Evolutionary conservation across 2,329 filamentous ascomycete species (phyloP).

Genomic region (Emmonsiellopsis sp.): DNA sequence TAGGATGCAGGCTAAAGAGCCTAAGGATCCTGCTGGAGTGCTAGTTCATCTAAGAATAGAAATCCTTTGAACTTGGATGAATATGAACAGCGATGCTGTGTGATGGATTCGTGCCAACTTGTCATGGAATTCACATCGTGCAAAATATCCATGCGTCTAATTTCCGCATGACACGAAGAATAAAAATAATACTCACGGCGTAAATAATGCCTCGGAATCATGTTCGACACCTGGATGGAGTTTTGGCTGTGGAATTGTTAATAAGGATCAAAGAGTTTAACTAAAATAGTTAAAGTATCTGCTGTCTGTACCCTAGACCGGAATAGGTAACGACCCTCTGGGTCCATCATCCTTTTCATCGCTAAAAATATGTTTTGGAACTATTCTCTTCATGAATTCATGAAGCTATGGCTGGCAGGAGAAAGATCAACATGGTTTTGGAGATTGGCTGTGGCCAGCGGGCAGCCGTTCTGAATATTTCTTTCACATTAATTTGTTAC

Average conservation of each 20-base stretch:
- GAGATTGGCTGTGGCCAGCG: background rate
- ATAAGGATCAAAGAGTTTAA: background rate
- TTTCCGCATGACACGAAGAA: background rate
- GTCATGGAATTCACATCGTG: too few relatives aligned
- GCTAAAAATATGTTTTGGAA: background rate
- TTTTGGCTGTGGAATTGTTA: background rate
- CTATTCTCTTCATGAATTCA: background rate
- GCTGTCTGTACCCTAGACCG: background rate
- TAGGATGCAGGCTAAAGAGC: too few relatives aligned
- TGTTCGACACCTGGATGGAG: background rate
- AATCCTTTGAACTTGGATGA: too few relatives aligned
- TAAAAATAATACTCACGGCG: background rate
- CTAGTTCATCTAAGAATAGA: too few relatives aligned
- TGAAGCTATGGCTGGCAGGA: background rate
- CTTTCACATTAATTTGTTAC: background rate
- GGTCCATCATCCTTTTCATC: background rate
- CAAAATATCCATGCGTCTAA: too few relatives aligned
- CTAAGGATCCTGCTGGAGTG: too few relatives aligned
- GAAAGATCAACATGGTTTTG: background rate
- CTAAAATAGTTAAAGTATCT: background rate
- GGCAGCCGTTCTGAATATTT: background rate
- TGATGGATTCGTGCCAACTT: too few relatives aligned
- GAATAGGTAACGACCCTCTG: background rate
- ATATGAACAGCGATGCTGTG: too few relatives aligned
- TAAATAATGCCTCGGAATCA: background rate